Evolutionary conservation across 106 monocot species (phyloP).

Genomic region (Dendrobium catenatum): DNA sequence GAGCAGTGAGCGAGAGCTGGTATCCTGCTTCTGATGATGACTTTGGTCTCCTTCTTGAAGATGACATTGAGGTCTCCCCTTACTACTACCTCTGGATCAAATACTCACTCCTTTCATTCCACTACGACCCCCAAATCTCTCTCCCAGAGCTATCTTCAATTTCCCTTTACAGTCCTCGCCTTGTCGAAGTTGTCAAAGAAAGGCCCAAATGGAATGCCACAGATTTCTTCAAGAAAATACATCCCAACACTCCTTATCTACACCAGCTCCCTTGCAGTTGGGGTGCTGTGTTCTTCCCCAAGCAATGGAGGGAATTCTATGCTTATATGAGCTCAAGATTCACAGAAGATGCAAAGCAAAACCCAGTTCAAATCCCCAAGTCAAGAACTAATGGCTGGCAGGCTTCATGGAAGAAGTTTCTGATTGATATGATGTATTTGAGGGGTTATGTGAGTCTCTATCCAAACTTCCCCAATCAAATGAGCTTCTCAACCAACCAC

Average conservation of each 20-base stretch:
- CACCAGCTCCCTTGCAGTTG: constrained; percentile 98
- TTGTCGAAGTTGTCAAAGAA: constrained; percentile 95
- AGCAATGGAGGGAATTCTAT: constrained; percentile 99
- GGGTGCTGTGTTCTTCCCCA: constrained; percentile 97
- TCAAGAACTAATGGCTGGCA: constrained; percentile 96
- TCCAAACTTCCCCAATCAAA: constrained; percentile 88
- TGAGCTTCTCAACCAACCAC: constrained; percentile 97
- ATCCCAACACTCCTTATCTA: constrained; percentile 91
- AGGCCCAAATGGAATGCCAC: constrained; percentile 93
- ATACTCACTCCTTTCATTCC: constrained; percentile 76
- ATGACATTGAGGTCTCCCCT: constrained; percentile 96
- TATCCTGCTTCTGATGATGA: constrained; percentile 85
- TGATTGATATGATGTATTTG: constrained; percentile 96
- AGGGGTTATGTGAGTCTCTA: constrained; percentile 90
- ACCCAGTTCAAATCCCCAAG: constrained; percentile 85
- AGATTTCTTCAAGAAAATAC: constrained; percentile 78
- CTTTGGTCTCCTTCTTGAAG: constrained; percentile 80
- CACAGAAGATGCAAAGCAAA: constrained; percentile 81
- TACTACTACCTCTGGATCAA: constrained; percentile 99
- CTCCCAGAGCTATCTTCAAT: constrained; percentile 90
- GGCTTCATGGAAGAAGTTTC: constrained; percentile 94
- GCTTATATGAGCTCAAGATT: constrained; percentile 82
- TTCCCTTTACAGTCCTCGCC: constrained; percentile 88
- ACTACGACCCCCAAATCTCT: constrained; percentile 79
- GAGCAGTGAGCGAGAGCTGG: constrained; percentile 98